These are phyloP conservation scores for Collybia sordida DNA, from an alignment of 768 basidiomycete genomes.

Conservation along the genomic window DNA sequence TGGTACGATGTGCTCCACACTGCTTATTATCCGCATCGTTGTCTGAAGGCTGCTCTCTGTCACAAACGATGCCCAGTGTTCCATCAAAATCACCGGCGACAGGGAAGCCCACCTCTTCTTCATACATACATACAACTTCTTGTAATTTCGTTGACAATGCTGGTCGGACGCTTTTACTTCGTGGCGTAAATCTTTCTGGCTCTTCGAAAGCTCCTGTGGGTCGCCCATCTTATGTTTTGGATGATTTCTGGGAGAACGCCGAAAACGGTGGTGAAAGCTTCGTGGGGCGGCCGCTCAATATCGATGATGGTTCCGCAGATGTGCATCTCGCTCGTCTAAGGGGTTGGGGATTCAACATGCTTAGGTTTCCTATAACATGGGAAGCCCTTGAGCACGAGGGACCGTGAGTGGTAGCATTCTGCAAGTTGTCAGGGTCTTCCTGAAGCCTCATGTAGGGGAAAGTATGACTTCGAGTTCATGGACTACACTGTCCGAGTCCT, in stretches of 20 bases:
- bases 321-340: constrained; percentile 81
- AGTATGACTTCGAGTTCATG: constrained; percentile 90
- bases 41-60: constrained; percentile 4
- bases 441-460: constrained; percentile 52
- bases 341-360: constrained; percentile 92
- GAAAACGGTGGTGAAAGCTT: constrained; percentile 72
- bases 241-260: constrained; percentile 82
- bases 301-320: constrained; percentile 86
- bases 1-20: constrained; percentile 7
- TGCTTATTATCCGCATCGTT: background rate
- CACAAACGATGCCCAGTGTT: constrained; percentile 47
- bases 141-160: constrained; percentile 72
- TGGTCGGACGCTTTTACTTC: constrained; percentile 77
- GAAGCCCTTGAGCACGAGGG: constrained; percentile 92
- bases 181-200: constrained; percentile 95
- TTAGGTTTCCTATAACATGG: constrained; percentile 90
- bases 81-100: constrained; percentile 62
- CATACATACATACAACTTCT: constrained; percentile 65
- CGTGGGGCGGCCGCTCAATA: constrained; percentile 71
- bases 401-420: constrained; percentile 65
- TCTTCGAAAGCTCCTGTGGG: constrained; percentile 82
- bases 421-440: constrained; percentile 4
- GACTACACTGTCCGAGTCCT: constrained; percentile 87
- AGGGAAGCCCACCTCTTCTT: constrained; percentile 40
- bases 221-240: constrained; percentile 63